These are phyloP conservation scores for Phytophthora boehmeriae DNA, from an alignment of 352 stramenopile genomes.

Conservation along the genomic window DNA sequence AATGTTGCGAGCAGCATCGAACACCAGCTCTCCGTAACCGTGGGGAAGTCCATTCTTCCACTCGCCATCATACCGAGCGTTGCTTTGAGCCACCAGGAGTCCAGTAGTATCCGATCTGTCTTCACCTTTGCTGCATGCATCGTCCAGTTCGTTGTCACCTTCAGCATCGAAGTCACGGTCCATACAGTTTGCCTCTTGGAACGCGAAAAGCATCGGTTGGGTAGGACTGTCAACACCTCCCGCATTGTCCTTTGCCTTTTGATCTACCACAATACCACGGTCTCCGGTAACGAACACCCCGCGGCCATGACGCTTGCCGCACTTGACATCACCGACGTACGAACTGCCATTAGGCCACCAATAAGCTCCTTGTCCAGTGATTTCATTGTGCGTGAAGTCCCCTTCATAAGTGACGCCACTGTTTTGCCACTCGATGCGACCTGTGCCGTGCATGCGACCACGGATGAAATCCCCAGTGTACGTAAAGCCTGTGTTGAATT, in stretches of 20 bases:
- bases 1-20: constrained; percentile 60
- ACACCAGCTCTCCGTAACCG: constrained; percentile 74
- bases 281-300: constrained; percentile 62
- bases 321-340: constrained; percentile 77
- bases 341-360: constrained; percentile 82
- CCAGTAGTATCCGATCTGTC: neutral
- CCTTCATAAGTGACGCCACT: constrained; percentile 73
- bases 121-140: constrained; percentile 1
- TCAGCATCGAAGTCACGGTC: neutral
- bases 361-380: constrained; percentile 66
- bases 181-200: constrained; percentile 8
- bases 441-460: constrained; percentile 79
- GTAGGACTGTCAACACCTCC: constrained; percentile 1
- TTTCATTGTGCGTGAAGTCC: constrained; percentile 73
- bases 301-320: constrained; percentile 76
- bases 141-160: constrained; percentile 5
- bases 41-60: constrained; percentile 78
- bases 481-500: constrained; percentile 68
- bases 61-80: constrained; percentile 76
- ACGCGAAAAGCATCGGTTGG: constrained; percentile 40
- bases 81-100: constrained; percentile 44
- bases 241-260: constrained; percentile 2
- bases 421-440: constrained; percentile 61
- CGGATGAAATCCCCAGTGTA: constrained; percentile 71
- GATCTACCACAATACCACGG: constrained; percentile 19